A percentile compares a stretch with the other conserved stretches of the same genome.
phyloP scores from a whole-genome alignment of 2,329 filamentous ascomycete species.

The Clonostachys byssicola region DNA sequence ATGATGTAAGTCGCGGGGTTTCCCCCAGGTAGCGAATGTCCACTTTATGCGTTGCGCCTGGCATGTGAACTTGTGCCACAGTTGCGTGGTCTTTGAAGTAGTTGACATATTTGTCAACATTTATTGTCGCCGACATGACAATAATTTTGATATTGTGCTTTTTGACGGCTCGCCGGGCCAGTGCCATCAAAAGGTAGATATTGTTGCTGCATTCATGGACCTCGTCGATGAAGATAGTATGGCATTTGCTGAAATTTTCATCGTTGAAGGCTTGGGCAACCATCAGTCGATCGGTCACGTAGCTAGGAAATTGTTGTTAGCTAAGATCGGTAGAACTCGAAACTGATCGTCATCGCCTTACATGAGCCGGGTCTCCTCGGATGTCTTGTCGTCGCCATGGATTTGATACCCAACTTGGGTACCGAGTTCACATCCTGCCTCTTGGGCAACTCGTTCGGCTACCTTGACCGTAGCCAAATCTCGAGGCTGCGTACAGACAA shows the following conservation, averaged over 20 bases:
- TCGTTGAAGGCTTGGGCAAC: neutral
- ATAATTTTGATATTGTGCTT: slow-evolving; percentile 52
- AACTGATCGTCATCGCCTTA: neutral
- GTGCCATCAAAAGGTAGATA: slow-evolving; percentile 79
- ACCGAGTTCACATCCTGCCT: neutral
- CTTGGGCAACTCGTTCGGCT: neutral
- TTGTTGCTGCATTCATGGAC: slow-evolving; percentile 83
- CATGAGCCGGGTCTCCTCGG: neutral
- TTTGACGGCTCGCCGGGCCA: slow-evolving; percentile 78
- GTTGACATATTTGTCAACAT: slow-evolving; percentile 71
- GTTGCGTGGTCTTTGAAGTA: slow-evolving; percentile 6
- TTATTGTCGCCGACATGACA: slow-evolving; percentile 84
- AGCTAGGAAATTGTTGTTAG: neutral
- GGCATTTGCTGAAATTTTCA: slow-evolving; percentile 15
- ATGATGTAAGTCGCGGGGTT: too few species aligned
- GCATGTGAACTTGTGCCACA: neutral
- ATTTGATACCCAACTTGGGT: neutral
- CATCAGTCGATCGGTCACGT: slow-evolving; percentile 7
- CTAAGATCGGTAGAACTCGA: too few species aligned
- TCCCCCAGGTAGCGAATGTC: too few species aligned
- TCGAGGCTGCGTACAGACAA: neutral
- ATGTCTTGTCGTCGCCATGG: neutral
- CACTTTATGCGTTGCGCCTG: too few species aligned
- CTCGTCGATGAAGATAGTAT: slow-evolving; percentile 88
- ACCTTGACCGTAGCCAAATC: neutral